Base-by-base conservation (phyloP, 106 monocot species). In the Hemerocallis citrina region DNA sequence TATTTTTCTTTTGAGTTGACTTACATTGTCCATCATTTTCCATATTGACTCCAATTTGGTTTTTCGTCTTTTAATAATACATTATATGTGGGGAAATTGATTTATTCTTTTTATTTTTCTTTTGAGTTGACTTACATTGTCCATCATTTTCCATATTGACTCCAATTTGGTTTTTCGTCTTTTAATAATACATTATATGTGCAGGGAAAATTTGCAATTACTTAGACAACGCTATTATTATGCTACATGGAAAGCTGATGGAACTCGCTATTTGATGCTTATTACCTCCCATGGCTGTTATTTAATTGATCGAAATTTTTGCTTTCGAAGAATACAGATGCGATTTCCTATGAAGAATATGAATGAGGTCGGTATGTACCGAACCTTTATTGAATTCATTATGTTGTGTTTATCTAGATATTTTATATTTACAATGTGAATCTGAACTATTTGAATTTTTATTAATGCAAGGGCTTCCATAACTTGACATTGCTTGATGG, bases 161-260 rank as follows among this genome's bases (percentile, higher is more conserved):
- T 34, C 3, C 6, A 8, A 27, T 16, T 49, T 37, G 8, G 5
- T 24, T 5, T 38, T 16, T 55, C 12, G n/a, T 23, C 40, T 28
- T 49, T 50, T 23, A 32, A 6, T 28, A 44, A 27, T 21, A 22
- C 49, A 29, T 12, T 17, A 3, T 54, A 27, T 52, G 16, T 82
- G 27, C 76, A 96, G 95, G 58, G 95, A 96, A 1, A 96, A 96
- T 72, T 74, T 96, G 35, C 95, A 96, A 62, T 61, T 96, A 34
- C 64, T 96, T 37, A 90, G 90, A 40, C 90, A 90, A 34, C 75
- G 95, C 19, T 96, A 96, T 42, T 96, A 96, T 64, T 96, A 87
- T 75, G 84, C 95, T 56, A 96, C 95, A 20, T 96, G 95, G 95
- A 96, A 96, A 72, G 95, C 95, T 56, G 95, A 96, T 79, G 95